Evolutionary conservation across 345 rosid species (phyloP).

Genomic region (Mallotus nudiflorus): DNA sequence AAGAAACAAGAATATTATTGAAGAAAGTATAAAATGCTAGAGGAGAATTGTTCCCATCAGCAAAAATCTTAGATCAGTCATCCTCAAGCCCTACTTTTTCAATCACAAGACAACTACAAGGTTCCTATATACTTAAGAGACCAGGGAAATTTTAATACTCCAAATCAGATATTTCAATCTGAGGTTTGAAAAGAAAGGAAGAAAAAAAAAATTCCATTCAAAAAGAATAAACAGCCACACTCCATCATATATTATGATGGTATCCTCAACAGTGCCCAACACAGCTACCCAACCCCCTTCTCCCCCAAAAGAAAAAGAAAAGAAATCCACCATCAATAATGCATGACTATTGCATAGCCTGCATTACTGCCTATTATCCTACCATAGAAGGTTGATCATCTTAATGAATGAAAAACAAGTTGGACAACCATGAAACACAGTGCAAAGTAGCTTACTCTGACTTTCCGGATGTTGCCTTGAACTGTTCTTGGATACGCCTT

Average conservation of each 20-base stretch:
- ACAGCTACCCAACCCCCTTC: no score
- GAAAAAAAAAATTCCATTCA: not conserved
- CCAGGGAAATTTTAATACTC: no score
- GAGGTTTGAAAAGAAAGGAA: no score
- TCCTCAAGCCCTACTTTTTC: not conserved
- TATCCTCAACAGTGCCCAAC: not conserved
- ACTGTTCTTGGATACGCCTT: conserved; percentile 91
- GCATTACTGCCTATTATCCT: not conserved
- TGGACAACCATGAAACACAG: not conserved
- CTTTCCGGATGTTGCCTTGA: conserved; percentile 85
- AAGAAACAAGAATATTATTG: not conserved
- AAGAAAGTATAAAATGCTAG: no score
- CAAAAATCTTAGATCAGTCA: no score
- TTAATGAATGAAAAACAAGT: not conserved
- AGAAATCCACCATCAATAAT: not conserved
- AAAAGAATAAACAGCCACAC: not conserved
- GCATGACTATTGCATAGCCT: not conserved
- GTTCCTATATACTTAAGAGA: not conserved
- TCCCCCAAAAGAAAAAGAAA: not conserved
- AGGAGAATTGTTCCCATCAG: no score
- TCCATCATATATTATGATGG: no score
- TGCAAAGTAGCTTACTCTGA: conserved; percentile 68
- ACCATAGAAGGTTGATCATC: not conserved
- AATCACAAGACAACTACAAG: not conserved
- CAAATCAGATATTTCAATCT: not conserved